phyloP scores from a whole-genome alignment of 352 stramenopile species.

The Phytophthora citrophthora region DNA sequence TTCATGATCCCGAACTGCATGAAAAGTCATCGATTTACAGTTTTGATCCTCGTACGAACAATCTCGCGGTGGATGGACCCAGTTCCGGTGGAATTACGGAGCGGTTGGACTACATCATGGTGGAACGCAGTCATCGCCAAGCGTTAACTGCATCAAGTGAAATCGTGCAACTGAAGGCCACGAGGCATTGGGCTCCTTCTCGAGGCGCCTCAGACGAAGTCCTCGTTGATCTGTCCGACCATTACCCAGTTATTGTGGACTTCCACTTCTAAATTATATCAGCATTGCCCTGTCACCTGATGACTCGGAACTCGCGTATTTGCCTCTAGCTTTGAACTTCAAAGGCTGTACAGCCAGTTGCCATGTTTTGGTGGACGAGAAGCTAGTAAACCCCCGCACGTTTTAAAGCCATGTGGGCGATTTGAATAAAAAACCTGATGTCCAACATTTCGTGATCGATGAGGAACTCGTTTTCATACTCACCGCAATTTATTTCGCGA shows the following conservation, averaged over 20 bases:
- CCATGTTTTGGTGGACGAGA: background rate
- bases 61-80: slow-evolving; percentile 57
- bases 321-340: background rate
- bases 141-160: slow-evolving; percentile 32
- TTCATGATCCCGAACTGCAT: slow-evolving; percentile 38
- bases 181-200: slow-evolving; percentile 41
- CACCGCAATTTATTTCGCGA: slow-evolving; percentile 29
- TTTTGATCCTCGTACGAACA: slow-evolving; percentile 71
- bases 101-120: slow-evolving; percentile 71
- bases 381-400: too few relatives aligned
- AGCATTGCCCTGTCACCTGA: slow-evolving; percentile 15
- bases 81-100: slow-evolving; percentile 66
- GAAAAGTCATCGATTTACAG: slow-evolving; percentile 50
- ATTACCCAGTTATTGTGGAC: slow-evolving; percentile 69
- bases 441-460: slow-evolving; percentile 1
- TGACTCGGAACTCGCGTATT: slow-evolving; percentile 7
- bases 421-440: background rate
- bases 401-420: slow-evolving; percentile 18
- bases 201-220: slow-evolving; percentile 27
- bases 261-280: slow-evolving; percentile 54
- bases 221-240: slow-evolving; percentile 69
- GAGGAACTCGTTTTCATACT: too few relatives aligned
- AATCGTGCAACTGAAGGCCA: slow-evolving; percentile 67
- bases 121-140: slow-evolving; percentile 41
- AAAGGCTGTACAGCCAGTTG: background rate